Base-by-base conservation (phyloP, 306 rosid genomes). In the Hippophae rhamnoides region DNA sequence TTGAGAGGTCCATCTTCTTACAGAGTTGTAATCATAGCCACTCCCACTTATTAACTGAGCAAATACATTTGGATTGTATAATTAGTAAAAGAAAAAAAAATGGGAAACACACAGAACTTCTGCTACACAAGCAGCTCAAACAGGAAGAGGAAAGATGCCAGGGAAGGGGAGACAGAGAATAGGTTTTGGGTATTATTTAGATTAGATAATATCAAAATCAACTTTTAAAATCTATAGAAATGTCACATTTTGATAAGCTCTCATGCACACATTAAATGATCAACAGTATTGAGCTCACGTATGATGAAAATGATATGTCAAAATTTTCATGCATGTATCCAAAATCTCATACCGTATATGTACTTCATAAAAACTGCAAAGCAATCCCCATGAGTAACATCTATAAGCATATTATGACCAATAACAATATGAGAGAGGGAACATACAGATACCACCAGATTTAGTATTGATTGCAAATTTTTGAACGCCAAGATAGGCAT, bases 1-100 rank as follows among this genome's bases (percentile, higher is more conserved):
- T 69, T 75, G 90, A 43, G 69, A 80, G 49, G 97, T 93, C 99
- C 99, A 93, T 78, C 97, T 86, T 75, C 74, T 79, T 65, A 93
- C 97, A 64, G 97, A 74, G 72, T 77, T 89, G 72, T 77, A 93
- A 77, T 89, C 95, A 68, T 93, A 93, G 62, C 93, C 85, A 57
- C 43, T 74, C 45, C 87, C 95, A 73, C 94, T 78, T 67, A 64
- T 72, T 78, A 90, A 78, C 98, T 90, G 81, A 48, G 46, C 64
- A 61, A 57, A 50, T 52, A 71, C 60, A 77, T 43, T 61, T 43
- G 60, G 23, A 40, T 23, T 41, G 18, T 25, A 8, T 10, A 18
- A 13, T 43, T 54, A 48, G 48, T 7, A 14, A 52, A 14, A 6
- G 23, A 8, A 50, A n/a, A 50, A 14, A 27, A 40, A 62, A 12